These are phyloP conservation scores for Kodamaea hsintzibuensis DNA, from an alignment of 805 yeast genomes.

Conservation along the genomic window DNA sequence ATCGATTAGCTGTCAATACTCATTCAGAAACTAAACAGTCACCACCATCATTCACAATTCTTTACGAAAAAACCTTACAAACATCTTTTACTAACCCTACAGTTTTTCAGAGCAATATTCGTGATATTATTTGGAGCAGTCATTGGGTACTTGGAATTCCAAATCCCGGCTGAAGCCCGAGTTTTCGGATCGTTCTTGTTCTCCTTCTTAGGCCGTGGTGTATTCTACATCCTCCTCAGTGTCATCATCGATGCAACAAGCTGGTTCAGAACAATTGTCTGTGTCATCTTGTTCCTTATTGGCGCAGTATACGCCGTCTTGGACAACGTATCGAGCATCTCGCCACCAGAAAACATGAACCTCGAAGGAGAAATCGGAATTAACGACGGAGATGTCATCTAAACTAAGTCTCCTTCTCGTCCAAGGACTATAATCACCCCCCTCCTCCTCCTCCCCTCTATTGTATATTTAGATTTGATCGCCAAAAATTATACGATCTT, in stretches of 20 bases:
- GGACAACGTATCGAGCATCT: conserved; percentile 72
- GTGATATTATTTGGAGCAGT: conserved; percentile 54
- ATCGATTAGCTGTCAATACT: too few relatives aligned
- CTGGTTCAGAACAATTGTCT: conserved; percentile 52
- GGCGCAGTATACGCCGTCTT: conserved; percentile 62
- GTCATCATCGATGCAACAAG: conserved; percentile 49
- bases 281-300: conserved; percentile 54
- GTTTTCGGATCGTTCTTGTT: conserved; percentile 67
- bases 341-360: conserved; percentile 81
- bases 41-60: too few relatives aligned
- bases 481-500: conserved; percentile 1
- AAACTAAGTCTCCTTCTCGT: not conserved
- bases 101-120: conserved; percentile 61
- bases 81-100: conserved; percentile 24
- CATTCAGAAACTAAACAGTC: too few relatives aligned
- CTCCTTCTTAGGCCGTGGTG: conserved; percentile 74
- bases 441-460: not conserved
- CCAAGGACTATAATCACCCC: not conserved
- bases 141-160: conserved; percentile 52
- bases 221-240: conserved; percentile 43
- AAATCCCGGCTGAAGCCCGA: conserved; percentile 59
- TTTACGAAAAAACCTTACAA: not conserved
- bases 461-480: not conserved
- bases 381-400: conserved; percentile 42
- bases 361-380: conserved; percentile 42